Conservation (phyloP, 1,284 basidiomycete genomes). For the Tilletiopsis washingtonensis region DNA sequence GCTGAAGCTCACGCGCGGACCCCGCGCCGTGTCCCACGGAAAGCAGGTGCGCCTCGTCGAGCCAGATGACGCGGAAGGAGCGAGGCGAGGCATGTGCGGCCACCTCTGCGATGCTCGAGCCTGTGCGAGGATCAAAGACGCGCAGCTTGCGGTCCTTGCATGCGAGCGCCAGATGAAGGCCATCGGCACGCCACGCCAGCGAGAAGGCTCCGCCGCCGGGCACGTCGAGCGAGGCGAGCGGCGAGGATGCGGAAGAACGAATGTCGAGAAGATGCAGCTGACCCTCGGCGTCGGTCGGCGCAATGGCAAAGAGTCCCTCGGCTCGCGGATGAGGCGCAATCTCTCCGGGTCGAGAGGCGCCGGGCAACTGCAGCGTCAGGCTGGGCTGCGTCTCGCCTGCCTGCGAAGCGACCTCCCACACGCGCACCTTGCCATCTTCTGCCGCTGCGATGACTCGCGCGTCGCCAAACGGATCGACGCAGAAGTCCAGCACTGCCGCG, state of each 20-base stretch:
- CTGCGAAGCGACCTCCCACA: conserved; percentile 3
- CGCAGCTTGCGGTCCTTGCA: conserved; percentile 49
- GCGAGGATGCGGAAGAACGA: background rate
- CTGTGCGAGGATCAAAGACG: conserved; percentile 48
- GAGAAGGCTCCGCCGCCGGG: conserved; percentile 8
- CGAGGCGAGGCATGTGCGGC: conserved; percentile 30
- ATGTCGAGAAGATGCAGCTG: conserved; percentile 1
- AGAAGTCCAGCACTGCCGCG: background rate
- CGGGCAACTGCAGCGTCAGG: background rate
- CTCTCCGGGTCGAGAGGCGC: background rate
- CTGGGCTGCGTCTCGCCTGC: background rate
- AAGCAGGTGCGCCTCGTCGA: conserved; percentile 46
- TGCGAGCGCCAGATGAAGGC: conserved; percentile 48
- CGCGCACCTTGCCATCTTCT: conserved; percentile 4
- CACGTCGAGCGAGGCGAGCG: conserved; percentile 1
- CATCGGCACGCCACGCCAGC: conserved; percentile 45
- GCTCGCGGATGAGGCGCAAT: conserved; percentile 6
- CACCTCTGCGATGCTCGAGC: conserved; percentile 40
- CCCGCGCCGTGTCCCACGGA: conserved; percentile 50
- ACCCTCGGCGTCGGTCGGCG: conserved; percentile 5
- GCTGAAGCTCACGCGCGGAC: conserved; percentile 50
- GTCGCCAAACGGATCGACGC: conserved; percentile 2
- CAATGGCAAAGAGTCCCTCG: conserved; percentile 5
- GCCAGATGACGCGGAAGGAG: conserved; percentile 50
- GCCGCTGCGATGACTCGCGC: background rate